Evolutionary conservation across 2,329 filamentous ascomycete species (phyloP).

Genomic region (Sclerotinia minor): DNA sequence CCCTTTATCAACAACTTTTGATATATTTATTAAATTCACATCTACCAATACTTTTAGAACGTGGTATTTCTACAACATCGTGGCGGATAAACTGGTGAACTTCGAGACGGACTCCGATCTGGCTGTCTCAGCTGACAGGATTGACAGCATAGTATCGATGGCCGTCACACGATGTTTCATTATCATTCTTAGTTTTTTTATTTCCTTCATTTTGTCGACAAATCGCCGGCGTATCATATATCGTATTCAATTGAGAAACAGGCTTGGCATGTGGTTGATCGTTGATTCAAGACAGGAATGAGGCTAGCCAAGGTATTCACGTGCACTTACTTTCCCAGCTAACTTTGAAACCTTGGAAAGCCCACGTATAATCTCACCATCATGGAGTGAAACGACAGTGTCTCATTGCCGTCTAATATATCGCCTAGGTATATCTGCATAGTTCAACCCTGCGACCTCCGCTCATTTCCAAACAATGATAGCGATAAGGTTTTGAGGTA

Average conservation of each 20-base stretch:
- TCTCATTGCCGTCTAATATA: not conserved
- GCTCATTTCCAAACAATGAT: not conserved
- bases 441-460: not conserved
- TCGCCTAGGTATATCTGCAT: not conserved
- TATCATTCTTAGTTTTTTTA: not conserved
- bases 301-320: not conserved
- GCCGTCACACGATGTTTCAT: not conserved
- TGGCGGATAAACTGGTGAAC: not conserved
- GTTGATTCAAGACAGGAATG: not conserved
- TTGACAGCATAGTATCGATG: not conserved
- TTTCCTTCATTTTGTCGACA: not conserved
- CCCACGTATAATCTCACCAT: not conserved
- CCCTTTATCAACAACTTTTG: not conserved
- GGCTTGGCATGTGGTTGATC: not conserved
- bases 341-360: not conserved
- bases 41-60: not conserved
- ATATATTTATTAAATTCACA: not conserved
- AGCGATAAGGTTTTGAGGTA: conserved; percentile 7
- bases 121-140: conserved; percentile 2
- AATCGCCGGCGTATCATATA: not conserved
- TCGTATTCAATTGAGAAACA: not conserved
- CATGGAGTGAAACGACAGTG: conserved; percentile 2
- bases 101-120: not conserved
- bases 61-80: not conserved
- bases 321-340: not conserved